A percentile compares a stretch with the other conserved stretches of the same genome.
Conservation (phyloP, 768 basidiomycete species). For the Suillus variegatus region DNA sequence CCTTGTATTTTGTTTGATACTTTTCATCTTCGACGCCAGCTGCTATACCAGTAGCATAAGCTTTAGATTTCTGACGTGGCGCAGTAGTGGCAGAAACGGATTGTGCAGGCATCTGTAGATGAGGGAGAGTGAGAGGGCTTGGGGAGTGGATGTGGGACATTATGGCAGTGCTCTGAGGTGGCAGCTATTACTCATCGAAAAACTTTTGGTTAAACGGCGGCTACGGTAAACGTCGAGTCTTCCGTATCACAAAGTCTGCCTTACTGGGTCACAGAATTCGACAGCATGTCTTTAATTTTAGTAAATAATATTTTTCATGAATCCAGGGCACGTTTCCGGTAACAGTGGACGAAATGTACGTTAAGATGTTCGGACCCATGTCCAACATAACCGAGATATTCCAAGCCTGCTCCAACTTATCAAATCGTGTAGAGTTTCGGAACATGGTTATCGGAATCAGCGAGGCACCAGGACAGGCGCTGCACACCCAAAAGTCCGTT, state of each 20-base stretch:
- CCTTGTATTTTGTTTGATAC: slow-evolving; percentile 87
- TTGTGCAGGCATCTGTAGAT: slow-evolving; percentile 36
- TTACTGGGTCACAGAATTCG: slow-evolving; percentile 4
- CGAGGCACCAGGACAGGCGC: not conserved
- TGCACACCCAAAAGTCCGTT: not conserved
- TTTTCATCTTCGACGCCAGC: slow-evolving; percentile 84
- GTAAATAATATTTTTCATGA: not conserved
- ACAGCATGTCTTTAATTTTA: slow-evolving; percentile 4
- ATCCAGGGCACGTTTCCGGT: not conserved
- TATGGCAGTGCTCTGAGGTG: slow-evolving; percentile 43
- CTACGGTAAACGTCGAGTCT: slow-evolving; percentile 19
- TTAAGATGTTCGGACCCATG: not conserved
- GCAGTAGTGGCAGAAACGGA: slow-evolving; percentile 31
- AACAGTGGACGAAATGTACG: not conserved
- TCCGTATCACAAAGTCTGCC: slow-evolving; percentile 15
- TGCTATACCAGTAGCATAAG: slow-evolving; percentile 61
- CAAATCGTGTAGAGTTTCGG: not conserved
- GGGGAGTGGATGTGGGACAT: slow-evolving; percentile 71
- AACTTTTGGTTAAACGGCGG: slow-evolving; percentile 20
- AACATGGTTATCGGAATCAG: not conserved
- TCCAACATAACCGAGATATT: not conserved
- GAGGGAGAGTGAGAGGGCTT: slow-evolving; percentile 46
- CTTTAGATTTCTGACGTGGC: slow-evolving; percentile 48
- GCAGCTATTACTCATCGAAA: slow-evolving; percentile 33
- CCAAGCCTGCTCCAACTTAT: not conserved